Percentiles rank a stretch among this genome's conserved stretches.
Conservation (phyloP, 2,329 filamentous ascomycete species). For the Ceratocystis cacaofunesta region DNA sequence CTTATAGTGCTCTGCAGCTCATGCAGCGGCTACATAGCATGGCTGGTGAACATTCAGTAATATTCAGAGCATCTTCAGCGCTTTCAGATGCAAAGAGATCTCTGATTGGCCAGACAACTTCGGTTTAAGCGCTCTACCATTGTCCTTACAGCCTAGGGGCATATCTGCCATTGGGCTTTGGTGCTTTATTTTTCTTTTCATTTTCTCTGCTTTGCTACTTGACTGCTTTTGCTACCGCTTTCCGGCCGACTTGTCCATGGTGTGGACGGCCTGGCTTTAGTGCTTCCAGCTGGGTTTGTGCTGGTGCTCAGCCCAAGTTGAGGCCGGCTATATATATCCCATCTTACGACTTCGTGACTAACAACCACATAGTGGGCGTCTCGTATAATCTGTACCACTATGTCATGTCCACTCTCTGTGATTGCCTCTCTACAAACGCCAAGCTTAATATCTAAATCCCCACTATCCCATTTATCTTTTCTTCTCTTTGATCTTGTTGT, state of each 20-base stretch:
- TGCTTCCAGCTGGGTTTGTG: neutral
- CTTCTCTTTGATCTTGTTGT: neutral
- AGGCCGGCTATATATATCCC: neutral
- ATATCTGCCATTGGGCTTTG: slow-evolving; percentile 14
- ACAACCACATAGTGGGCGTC: neutral
- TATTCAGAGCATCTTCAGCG: neutral
- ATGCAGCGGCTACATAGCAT: neutral
- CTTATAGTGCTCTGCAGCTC: too few relatives aligned
- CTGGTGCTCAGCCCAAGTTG: slow-evolving; percentile 19
- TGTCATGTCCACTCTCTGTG: neutral
- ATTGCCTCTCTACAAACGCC: neutral
- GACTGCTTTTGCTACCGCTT: neutral
- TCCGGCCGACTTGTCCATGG: neutral
- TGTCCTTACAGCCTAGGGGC: too few relatives aligned
- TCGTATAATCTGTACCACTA: neutral
- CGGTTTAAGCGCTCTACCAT: neutral
- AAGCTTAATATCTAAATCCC: neutral
- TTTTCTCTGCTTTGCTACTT: neutral
- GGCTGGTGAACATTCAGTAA: neutral
- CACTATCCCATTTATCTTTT: neutral
- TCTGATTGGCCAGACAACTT: neutral
- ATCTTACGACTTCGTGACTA: neutral
- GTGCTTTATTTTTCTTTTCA: slow-evolving; percentile 19
- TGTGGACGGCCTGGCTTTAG: neutral
- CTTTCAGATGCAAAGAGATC: neutral